Evolutionary conservation across 129 eudicot genomes (phyloP).

Genomic region (Silybum marianum): DNA sequence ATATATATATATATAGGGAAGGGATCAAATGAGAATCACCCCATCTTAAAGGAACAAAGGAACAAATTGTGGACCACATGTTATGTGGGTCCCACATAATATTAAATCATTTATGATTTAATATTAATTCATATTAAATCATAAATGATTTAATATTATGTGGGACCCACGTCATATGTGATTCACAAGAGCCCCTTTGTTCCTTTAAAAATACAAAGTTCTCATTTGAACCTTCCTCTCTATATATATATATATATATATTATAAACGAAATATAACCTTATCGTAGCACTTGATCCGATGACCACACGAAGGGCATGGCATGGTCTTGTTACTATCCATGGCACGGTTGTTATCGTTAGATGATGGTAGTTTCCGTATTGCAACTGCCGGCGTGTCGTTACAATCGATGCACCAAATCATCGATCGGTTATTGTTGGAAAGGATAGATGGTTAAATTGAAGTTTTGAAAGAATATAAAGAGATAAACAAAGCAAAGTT

Average conservation of each 20-base stretch:
- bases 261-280: slow-evolving; percentile 25
- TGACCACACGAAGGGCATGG: slow-evolving; percentile 72
- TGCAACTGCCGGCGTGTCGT: slow-evolving; percentile 25
- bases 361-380: slow-evolving; percentile 24
- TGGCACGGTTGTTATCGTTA: not conserved
- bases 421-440: slow-evolving; percentile 22
- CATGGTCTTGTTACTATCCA: slow-evolving; percentile 17
- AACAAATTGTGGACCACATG: too few relatives aligned
- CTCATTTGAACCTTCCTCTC: too few relatives aligned
- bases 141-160: too few relatives aligned
- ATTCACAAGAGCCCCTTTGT: too few relatives aligned
- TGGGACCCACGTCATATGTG: too few relatives aligned
- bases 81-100: too few relatives aligned
- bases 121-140: too few relatives aligned
- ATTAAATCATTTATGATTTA: too few relatives aligned
- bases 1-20: not conserved
- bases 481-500: slow-evolving; percentile 20
- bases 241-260: too few relatives aligned
- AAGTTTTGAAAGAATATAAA: slow-evolving; percentile 7
- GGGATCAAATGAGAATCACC: too few relatives aligned
- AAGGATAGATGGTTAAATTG: slow-evolving; percentile 18
- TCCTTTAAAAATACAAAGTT: too few relatives aligned
- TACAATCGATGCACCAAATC: slow-evolving; percentile 58
- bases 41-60: too few relatives aligned
- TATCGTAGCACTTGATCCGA: slow-evolving; percentile 44